These are phyloP conservation scores for Solanum chacoense DNA, from an alignment of 305 asterid species.

Conservation along the genomic window DNA sequence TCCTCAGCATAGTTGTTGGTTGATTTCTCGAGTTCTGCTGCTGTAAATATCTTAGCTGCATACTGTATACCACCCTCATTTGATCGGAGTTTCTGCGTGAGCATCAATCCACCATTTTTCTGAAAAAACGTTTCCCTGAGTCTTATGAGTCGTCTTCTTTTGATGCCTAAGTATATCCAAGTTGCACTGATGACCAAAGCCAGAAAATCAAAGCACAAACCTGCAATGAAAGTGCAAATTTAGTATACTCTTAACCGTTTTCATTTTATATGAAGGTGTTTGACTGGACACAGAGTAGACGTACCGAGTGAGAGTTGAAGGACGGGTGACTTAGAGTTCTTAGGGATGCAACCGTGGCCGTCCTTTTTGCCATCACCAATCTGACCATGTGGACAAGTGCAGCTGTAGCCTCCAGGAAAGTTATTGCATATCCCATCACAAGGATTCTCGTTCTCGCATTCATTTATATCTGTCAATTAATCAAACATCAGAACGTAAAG, in stretches of 20 bases:
- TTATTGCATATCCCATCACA: not conserved
- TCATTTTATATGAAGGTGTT: not conserved
- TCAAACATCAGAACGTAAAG: not conserved
- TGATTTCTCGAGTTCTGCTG: slow-evolving; percentile 1
- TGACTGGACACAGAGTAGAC: not conserved
- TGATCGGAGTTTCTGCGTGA: not conserved
- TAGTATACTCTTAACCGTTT: not conserved
- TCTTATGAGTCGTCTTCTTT: not conserved
- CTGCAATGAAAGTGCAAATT: not conserved
- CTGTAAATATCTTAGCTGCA: not conserved
- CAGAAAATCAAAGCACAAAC: slow-evolving; percentile 1
- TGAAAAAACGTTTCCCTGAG: not conserved
- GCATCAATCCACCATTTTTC: slow-evolving; percentile 9
- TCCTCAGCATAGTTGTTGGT: slow-evolving; percentile 7
- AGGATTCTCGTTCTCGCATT: not conserved
- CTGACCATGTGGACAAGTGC: slow-evolving; percentile 1
- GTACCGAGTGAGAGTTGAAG: not conserved
- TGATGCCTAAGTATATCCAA: not conserved
- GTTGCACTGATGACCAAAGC: not conserved
- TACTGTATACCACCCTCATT: not conserved
- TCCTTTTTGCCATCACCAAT: not conserved
- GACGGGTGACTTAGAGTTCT: not conserved
- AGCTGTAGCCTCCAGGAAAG: not conserved
- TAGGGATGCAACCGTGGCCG: not conserved
- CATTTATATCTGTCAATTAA: not conserved